Conservation (phyloP, 805 yeast species). For the Wickerhamiella cacticola region DNA sequence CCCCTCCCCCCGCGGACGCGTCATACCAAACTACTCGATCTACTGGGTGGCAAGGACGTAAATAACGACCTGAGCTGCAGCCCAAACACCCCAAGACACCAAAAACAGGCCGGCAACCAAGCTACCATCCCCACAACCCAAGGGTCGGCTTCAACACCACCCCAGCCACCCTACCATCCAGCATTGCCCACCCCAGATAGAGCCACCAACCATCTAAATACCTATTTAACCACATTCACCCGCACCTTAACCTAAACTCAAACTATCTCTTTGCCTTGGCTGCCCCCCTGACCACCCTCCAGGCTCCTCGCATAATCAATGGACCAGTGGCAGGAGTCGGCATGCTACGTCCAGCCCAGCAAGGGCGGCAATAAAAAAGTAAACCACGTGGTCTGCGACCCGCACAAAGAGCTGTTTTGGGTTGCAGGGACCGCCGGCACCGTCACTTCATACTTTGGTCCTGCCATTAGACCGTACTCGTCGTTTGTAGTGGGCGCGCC, state of each 20-base stretch:
- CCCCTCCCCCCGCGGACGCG: no score
- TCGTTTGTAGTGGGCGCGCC: slow-evolving; percentile 40
- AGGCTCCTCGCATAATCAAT: slow-evolving; percentile 13
- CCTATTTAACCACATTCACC: no score
- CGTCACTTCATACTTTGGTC: slow-evolving; percentile 35
- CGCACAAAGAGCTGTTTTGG: slow-evolving; percentile 57
- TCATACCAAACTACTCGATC: no score
- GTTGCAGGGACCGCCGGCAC: slow-evolving; percentile 49
- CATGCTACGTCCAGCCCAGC: slow-evolving; percentile 9
- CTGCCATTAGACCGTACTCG: slow-evolving; percentile 43
- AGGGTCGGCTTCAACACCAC: no score
- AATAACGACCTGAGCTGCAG: no score
- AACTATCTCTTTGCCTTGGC: neutral
- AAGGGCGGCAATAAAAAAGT: neutral
- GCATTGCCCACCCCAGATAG: neutral
- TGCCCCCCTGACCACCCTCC: neutral
- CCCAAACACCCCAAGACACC: no score
- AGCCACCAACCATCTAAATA: neutral
- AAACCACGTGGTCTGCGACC: slow-evolving; percentile 16
- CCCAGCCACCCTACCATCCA: neutral
- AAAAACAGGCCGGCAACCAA: no score
- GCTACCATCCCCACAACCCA: no score
- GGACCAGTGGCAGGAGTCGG: slow-evolving; percentile 24
- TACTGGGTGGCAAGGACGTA: no score
- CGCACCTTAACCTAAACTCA: neutral